Percentiles rank a stretch among this genome's conserved stretches.
Conservation (phyloP, 1,139 yeast genomes). For the Saccharomyces hybrid region DNA sequence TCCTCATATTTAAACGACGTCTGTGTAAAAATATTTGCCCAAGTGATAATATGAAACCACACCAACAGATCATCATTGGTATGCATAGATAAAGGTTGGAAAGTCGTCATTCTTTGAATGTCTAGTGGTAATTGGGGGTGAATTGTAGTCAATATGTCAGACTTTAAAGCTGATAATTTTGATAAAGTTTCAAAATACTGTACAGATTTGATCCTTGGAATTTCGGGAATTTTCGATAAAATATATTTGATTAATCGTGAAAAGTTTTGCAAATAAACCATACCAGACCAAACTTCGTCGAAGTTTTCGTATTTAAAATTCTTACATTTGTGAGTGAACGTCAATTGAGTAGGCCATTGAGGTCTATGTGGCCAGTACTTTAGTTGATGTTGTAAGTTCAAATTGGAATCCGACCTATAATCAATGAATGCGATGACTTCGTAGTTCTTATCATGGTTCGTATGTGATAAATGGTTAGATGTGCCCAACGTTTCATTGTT, state of each 20-base stretch:
- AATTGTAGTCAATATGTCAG: slow-evolving; percentile 9
- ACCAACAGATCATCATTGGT: slow-evolving; percentile 39
- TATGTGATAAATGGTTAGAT: neutral
- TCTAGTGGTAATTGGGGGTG: slow-evolving; percentile 8
- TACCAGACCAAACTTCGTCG: slow-evolving; percentile 54
- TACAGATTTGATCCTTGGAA: slow-evolving; percentile 25
- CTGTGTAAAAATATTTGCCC: slow-evolving; percentile 49
- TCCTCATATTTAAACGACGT: neutral
- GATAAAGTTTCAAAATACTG: slow-evolving; percentile 29
- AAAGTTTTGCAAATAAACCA: slow-evolving; percentile 41
- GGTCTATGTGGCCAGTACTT: slow-evolving; percentile 28
- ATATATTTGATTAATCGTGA: slow-evolving; percentile 37
- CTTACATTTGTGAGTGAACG: slow-evolving; percentile 52
- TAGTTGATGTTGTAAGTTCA: slow-evolving; percentile 11
- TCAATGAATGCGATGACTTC: neutral
- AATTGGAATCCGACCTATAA: slow-evolving; percentile 2
- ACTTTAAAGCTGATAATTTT: slow-evolving; percentile 14
- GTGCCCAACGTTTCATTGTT: neutral
- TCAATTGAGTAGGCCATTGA: slow-evolving; percentile 52
- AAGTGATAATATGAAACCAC: slow-evolving; percentile 62
- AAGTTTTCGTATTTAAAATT: slow-evolving; percentile 44
- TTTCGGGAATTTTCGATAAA: slow-evolving; percentile 35
- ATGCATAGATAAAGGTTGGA: slow-evolving; percentile 30
- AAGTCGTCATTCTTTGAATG: slow-evolving; percentile 23
- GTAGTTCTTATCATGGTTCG: neutral